Evolutionary conservation across 305 asterid species (phyloP), one percentile per base, ranked within the genome.

Genomic region (Coffea humblotiana): DNA sequence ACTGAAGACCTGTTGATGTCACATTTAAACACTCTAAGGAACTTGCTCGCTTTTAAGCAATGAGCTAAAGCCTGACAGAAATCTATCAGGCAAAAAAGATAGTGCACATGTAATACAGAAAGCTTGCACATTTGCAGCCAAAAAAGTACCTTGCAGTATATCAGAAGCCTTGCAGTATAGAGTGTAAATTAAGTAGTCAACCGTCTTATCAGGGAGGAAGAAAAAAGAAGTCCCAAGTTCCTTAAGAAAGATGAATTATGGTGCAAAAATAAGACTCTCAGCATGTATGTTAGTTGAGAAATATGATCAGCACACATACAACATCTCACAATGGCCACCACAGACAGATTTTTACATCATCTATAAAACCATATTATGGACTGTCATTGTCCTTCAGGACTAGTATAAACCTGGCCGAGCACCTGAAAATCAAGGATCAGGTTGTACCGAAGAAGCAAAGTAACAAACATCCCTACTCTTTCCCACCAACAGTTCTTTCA

Each of bases 391-490:
- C 64, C 52, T 76, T 45, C 40, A 45, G 43, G 8, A 25, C 9
- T 71, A n/a, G 27, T 40, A 56, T 14, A n/a, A 35, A 43, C 19
- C 3, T 47, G 23, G 40, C 56, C 45, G 2, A 10, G 66, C 48
- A 21, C 64, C 54, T 7, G 49, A 56, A 79, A 47, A 16, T 79
- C 18, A 23, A 71, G 68, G 29, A 49, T 49, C 77, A 71, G 60
- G 45, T 61, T 29, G 21, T 52, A 25, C 23, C 23, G 15, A 19
- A 29, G 18, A 45, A 11, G 21, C 8, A 11, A 72, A 12, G 15
- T 37, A 14, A 79, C 25, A 0, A 43, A 61, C 3, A 8, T 45
- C 72, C 71, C 25, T 49, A 45, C 8, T 6, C 18, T 64, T 37
- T 77, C 21, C 47, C 54, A 1, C 8, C 45, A 61, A 43, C 69